Conservation (phyloP, 2,329 filamentous ascomycete species). For the Aureobasidium sp. region DNA sequence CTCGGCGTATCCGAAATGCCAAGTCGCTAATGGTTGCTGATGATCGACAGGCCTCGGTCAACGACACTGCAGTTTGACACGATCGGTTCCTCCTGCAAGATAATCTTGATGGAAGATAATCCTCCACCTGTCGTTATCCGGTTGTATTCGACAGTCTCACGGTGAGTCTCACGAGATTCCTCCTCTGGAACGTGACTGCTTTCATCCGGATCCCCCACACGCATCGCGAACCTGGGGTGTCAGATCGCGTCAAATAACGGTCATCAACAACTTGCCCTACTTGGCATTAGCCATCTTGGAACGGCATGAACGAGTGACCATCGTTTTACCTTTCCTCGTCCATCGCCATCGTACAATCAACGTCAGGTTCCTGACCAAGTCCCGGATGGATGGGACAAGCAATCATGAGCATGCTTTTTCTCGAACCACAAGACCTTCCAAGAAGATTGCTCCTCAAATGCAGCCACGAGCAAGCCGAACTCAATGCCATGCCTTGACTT, state of each 20-base stretch:
- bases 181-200: no score
- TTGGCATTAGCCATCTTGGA: neutral
- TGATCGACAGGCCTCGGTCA: neutral
- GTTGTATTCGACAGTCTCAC: neutral
- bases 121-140: neutral
- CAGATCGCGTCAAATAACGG: neutral
- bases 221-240: neutral
- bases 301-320: neutral
- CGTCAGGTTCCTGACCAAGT: neutral
- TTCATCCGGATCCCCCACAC: neutral
- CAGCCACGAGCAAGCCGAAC: conserved; percentile 2
- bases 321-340: neutral
- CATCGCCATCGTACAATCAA: neutral
- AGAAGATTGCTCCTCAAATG: neutral
- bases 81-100: neutral
- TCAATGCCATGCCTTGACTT: neutral
- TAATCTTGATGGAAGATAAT: neutral
- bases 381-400: neutral
- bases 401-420: neutral
- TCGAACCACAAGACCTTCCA: neutral
- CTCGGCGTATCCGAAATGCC: neutral
- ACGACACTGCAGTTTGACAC: neutral
- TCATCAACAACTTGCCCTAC: neutral
- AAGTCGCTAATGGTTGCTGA: neutral
- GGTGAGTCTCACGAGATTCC: neutral